Conservation (phyloP, 2,329 filamentous ascomycete genomes). For the Magnaporthales sp. region DNA sequence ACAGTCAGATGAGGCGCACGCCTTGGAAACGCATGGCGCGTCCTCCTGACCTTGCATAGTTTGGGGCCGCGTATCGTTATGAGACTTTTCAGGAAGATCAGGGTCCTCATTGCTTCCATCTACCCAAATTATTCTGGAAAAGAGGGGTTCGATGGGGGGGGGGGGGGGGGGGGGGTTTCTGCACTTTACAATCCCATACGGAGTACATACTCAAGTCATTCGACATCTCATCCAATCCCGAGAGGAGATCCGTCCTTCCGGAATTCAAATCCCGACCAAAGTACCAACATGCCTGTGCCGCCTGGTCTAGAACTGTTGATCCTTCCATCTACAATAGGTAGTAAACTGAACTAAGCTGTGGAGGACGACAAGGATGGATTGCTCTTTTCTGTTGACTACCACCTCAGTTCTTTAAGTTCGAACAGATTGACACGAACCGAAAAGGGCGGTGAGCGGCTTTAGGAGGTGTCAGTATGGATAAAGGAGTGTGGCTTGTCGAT, state of each 20-base stretch:
- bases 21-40: neutral
- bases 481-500: neutral
- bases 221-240: neutral
- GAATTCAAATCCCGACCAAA: neutral
- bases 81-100: neutral
- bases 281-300: neutral
- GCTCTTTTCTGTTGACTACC: neutral
- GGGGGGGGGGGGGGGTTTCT: neutral
- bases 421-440: neutral
- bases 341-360: neutral
- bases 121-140: neutral
- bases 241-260: neutral
- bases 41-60: neutral
- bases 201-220: neutral
- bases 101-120: neutral
- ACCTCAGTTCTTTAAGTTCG: neutral
- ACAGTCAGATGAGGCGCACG: neutral
- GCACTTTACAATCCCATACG: neutral
- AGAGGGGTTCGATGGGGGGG: neutral
- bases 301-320: neutral
- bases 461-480: too few species aligned
- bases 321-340: too few species aligned
- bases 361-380: neutral
- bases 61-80: neutral
- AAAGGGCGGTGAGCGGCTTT: neutral